Evolutionary conservation across 2,329 filamentous ascomycete species (phyloP).

Genomic region (Xylaria sp.): DNA sequence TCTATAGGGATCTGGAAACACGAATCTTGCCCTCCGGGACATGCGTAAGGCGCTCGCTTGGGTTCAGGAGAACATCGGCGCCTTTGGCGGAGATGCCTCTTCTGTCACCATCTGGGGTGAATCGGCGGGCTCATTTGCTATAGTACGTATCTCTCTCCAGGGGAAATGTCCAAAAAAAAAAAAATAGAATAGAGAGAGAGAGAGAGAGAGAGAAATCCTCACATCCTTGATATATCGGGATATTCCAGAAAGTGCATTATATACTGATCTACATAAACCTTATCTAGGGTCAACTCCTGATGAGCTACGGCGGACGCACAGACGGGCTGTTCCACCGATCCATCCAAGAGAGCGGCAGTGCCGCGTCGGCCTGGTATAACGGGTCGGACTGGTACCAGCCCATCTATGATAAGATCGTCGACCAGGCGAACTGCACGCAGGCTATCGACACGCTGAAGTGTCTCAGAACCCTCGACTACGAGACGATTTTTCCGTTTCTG

Average conservation of each 20-base stretch:
- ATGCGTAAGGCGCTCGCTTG: conserved; percentile 46
- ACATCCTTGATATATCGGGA: not conserved
- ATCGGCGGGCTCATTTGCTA: conserved; percentile 48
- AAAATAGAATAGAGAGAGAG: not conserved
- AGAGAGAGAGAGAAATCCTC: too few species aligned
- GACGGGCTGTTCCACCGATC: conserved; percentile 46
- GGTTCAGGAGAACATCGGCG: conserved; percentile 47
- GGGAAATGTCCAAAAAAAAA: not conserved
- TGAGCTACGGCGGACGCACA: conserved; percentile 44
- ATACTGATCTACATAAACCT: conserved; percentile 5
- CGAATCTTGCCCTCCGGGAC: conserved; percentile 44
- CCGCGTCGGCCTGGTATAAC: conserved; percentile 50
- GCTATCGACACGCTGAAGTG: conserved; percentile 59
- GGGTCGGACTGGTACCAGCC: conserved; percentile 56
- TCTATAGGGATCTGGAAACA: conserved; percentile 44
- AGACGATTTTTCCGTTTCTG: conserved; percentile 57
- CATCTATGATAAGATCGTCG: conserved; percentile 58
- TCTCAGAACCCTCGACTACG: conserved; percentile 59
- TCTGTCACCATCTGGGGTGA: conserved; percentile 48
- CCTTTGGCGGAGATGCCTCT: conserved; percentile 44
- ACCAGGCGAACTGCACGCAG: conserved; percentile 59
- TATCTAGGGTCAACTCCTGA: conserved; percentile 43
- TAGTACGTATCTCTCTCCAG: conserved; percentile 34
- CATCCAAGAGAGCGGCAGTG: conserved; percentile 48
- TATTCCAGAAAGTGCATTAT: not conserved